Evolutionary conservation across 1,139 yeast species (phyloP), one percentile per base, ranked within the genome.

Genomic region (Debaryomyces fabryi): DNA sequence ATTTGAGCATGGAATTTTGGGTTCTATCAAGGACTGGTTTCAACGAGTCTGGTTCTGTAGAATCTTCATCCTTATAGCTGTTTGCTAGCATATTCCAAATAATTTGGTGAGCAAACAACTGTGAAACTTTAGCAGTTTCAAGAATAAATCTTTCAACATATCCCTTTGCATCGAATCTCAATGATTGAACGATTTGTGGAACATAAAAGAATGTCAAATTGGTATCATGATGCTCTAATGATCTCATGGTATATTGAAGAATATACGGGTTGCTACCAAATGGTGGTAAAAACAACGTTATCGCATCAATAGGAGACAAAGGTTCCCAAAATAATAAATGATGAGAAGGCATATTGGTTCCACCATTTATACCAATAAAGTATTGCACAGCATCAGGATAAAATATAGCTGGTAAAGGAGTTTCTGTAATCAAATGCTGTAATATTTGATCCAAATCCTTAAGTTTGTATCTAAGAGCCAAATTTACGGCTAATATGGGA

Each of bases 31-130:
- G 76, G 2, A 80, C 79, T 0, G 98, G 97, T 64, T 93, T 92
- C 56, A 93, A 74, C 0, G 81, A 74, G 68, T 93, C 97, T 4
- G 96, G 96, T 4, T 79, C 77, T 0, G 81, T 74, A 0, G 88
- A 85, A 24, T 90, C 96, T 60, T 93, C 98, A 64, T 90, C 99
- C 58, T 86, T 87, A 67, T 81, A 93, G 54, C 93, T 82, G 64
- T 95, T 95, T 1, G 99, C 99, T 59, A 88, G 72, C 87, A 95
- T 90, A 62, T 95, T 95, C 99, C 99, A 95, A 52, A 95, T 90
- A 55, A 95, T 92, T 68, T 95, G 99, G 67, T 95, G 99, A 0
- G 98, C 92, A 74, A 95, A 95, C 53, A 92, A 74, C 59, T 88
- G 96, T 33, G 96, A 86, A 20, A 91, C 88, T 61, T 87, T 86